Evolutionary conservation across 2,329 filamentous ascomycete genomes (phyloP), one percentile per base, ranked within the genome.

Genomic region (Simplicillium aogashimaense): DNA sequence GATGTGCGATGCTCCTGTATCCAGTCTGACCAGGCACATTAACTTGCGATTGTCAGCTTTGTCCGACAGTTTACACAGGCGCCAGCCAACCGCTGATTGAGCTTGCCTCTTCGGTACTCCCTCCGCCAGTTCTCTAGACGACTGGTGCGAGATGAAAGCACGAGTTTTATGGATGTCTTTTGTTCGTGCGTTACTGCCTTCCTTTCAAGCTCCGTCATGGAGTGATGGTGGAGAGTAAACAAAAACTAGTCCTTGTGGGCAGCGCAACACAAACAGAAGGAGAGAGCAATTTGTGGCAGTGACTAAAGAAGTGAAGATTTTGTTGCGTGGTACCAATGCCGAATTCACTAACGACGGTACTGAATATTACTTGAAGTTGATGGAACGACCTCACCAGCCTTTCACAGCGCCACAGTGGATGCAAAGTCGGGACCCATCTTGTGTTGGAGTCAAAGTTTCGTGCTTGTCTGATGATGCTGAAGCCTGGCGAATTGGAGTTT

Each of bases 161-260:
- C 86, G 86, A 78, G 78, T 94, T 95, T 95, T 94, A 73, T 71
- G 74, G 86, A 94, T 81, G 86, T 89, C 65, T 78, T 95, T 95
- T 94, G 86, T 83, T 75, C 86, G 86, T 74, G 80, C 70, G 67
- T 55, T 56, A 66, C 68, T 63, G 79, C 83, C 82, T 78, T 81
- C 76, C 76, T 62, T 58, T 57, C 53, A 57, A 53, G 54, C 57
- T 56, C 52, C 40, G 52, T 40, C 6, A 13, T 35, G 46, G 50
- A 53, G 53, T 29, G 14, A 47, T 50, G 57, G 54, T 54, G 78
- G 78, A 79, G 83, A 81, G 84, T 82, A 89, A 83, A 69, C 83
- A 94, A 95, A 95, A 88, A 92, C 86, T 68, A 79, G 82, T 94
- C 86, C 81, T 71, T 61, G 83, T 85, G 80, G 84, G 81, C 77